Conservation (phyloP, 768 basidiomycete species). For the Kwoniella heveanensis region DNA sequence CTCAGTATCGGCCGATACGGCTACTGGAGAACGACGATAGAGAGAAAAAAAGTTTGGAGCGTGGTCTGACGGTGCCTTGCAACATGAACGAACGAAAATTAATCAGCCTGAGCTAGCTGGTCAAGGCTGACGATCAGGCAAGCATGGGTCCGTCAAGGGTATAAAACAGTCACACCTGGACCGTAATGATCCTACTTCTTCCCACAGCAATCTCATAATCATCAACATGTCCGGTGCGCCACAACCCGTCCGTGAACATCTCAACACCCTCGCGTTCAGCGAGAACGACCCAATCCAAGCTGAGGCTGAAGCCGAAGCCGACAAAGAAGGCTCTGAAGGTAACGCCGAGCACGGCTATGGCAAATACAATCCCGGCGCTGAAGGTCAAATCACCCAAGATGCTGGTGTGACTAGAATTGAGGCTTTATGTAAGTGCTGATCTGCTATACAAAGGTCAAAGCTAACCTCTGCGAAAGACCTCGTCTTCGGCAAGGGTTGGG, state of each 20-base stretch:
- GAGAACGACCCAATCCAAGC: background rate
- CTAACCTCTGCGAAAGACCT: background rate
- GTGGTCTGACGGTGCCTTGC: too few species aligned
- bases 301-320: background rate
- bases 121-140: background rate
- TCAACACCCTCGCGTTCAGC: background rate
- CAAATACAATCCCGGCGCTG: background rate
- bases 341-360: background rate
- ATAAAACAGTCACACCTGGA: too few species aligned
- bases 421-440: conserved; percentile 41
- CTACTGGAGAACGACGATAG: too few species aligned
- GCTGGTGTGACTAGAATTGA: conserved; percentile 46
- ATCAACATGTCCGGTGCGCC: background rate
- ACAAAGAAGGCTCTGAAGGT: background rate
- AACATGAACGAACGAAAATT: too few species aligned
- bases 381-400: conserved; percentile 21
- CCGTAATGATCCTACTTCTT: too few species aligned
- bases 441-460: background rate
- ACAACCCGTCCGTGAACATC: background rate
- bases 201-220: too few species aligned
- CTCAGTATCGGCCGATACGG: too few species aligned
- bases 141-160: too few species aligned
- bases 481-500: conserved; percentile 24
- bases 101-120: too few species aligned
- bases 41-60: too few species aligned